phyloP scores from a whole-genome alignment of 2,329 filamentous ascomycete genomes.

The Pseudonectria buxi region DNA sequence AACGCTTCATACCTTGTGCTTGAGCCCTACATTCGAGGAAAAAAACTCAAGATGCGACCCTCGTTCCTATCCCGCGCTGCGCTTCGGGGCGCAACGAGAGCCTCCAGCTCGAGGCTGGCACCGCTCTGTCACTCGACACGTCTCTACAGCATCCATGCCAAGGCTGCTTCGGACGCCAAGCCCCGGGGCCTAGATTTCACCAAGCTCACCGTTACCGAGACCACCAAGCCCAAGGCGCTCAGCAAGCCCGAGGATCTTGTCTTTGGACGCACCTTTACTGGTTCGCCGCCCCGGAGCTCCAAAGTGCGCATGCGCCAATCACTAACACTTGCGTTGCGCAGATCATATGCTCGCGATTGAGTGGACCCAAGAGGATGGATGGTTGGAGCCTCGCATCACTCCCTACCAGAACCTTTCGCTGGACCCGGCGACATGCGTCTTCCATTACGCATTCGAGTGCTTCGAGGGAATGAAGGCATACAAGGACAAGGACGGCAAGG shows the following conservation, averaged over 20 bases:
- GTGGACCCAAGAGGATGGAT: constrained; percentile 82
- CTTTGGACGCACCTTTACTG: constrained; percentile 87
- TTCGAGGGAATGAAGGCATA: constrained; percentile 99
- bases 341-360: constrained; percentile 97
- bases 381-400: constrained; percentile 74
- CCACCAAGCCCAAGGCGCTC: constrained; percentile 66
- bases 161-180: constrained; percentile 42
- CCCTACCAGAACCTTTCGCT: constrained; percentile 97
- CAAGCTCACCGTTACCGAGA: constrained; percentile 68
- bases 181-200: constrained; percentile 68
- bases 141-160: constrained; percentile 47
- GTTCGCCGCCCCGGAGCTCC: constrained; percentile 36
- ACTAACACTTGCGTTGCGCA: constrained; percentile 28
- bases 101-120: constrained; percentile 33
- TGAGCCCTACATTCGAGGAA: neutral
- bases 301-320: neutral
- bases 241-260: constrained; percentile 73
- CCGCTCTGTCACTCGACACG: constrained; percentile 25
- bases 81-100: constrained; percentile 27
- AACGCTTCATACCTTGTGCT: constrained; percentile 1
- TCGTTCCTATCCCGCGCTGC: constrained; percentile 24
- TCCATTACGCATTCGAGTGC: constrained; percentile 97
- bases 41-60: constrained; percentile 24
- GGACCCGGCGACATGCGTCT: constrained; percentile 92
- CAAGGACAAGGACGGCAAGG: constrained; percentile 70